phyloP scores from a whole-genome alignment of 192 early-diverging fungal genomes.

The Pilobolus umbonatus region DNA sequence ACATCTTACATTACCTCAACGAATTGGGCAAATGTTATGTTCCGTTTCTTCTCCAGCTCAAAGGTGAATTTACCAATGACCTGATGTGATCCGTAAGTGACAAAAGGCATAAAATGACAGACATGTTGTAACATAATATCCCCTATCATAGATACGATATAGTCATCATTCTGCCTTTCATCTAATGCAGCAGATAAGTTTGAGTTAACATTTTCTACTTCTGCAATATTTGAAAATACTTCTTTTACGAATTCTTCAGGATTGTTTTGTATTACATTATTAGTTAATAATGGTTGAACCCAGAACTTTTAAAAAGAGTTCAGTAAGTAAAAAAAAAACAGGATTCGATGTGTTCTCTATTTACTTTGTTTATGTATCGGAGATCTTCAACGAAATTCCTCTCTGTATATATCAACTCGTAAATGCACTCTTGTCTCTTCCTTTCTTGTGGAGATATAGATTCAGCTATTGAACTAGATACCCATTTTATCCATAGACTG shows the following conservation, averaged over 20 bases:
- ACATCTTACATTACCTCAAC: slow-evolving; percentile 50
- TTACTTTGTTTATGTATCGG: slow-evolving; percentile 68
- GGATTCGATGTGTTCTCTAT: not conserved
- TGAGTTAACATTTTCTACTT: slow-evolving; percentile 58
- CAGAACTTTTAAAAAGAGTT: slow-evolving; percentile 29
- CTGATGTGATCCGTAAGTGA: slow-evolving; percentile 84
- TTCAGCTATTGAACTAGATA: slow-evolving; percentile 74
- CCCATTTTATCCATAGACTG: slow-evolving; percentile 77
- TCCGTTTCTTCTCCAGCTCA: slow-evolving; percentile 73
- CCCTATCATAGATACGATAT: slow-evolving; percentile 75
- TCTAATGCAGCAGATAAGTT: slow-evolving; percentile 55
- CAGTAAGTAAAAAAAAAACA: not conserved
- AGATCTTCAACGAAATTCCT: slow-evolving; percentile 87
- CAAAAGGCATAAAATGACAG: slow-evolving; percentile 69
- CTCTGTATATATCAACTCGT: slow-evolving; percentile 88
- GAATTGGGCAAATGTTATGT: slow-evolving; percentile 69
- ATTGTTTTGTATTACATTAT: slow-evolving; percentile 63
- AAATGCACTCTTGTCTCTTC: slow-evolving; percentile 90
- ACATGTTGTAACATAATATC: slow-evolving; percentile 79
- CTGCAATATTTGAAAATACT: slow-evolving; percentile 75
- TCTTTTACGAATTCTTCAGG: slow-evolving; percentile 71
- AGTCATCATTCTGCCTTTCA: slow-evolving; percentile 56
- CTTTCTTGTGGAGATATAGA: slow-evolving; percentile 70
- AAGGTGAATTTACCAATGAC: slow-evolving; percentile 76
- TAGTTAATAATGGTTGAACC: slow-evolving; percentile 60